Evolutionary conservation across 495 filamentous ascomycete species (phyloP), one percentile per base, ranked within the genome.

Genomic region (Lasiosphaeriaceae sp.): DNA sequence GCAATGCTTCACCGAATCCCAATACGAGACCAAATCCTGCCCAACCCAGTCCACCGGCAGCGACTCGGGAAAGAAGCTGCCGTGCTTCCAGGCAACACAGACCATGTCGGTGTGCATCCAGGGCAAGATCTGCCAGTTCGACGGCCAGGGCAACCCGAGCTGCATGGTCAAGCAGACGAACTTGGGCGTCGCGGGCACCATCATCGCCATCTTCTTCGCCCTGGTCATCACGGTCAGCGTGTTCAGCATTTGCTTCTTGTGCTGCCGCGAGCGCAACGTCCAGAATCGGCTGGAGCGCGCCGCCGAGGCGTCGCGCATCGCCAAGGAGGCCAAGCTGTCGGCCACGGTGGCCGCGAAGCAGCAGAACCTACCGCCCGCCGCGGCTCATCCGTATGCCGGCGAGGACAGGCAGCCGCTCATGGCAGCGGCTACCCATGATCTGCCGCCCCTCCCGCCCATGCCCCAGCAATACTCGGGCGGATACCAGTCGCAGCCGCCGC

Each of bases 311-410:
- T 65, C 72, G 53, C 68, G 67, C 47, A 71, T 72, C 39, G 69
- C 66, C 11, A 68, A 70, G 49, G 72, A 74, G 49, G 57, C 64
- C 22, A 69, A 67, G 60, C 58, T 52, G 12, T 20, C 39, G 31
- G 63, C 62, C 22, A 56, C 62, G 48, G 57, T 62, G 17, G 56
- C 54, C 41, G 52, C 57, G 4, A 74, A 73, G 70, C 50, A 57
- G 16, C 44, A 46, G 2, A 12, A 49, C 12, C 17, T 37, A 17
- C 39, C 19, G 11, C 48, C 56, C 7, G 59, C 80, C 76, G 48
- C 96, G 89, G 46, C 78, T 84, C 20, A n/a, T n/a, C 90, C 89
- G 59, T 89, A 93, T 93, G 39, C 86, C 79, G 1, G 71, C 62
- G 64, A 87, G 20, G 59, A 63, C 34, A 47, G 61, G 35, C 62